Conservation (phyloP, 208 protist species). For the Herpetomonas samuelpessoai region DNA sequence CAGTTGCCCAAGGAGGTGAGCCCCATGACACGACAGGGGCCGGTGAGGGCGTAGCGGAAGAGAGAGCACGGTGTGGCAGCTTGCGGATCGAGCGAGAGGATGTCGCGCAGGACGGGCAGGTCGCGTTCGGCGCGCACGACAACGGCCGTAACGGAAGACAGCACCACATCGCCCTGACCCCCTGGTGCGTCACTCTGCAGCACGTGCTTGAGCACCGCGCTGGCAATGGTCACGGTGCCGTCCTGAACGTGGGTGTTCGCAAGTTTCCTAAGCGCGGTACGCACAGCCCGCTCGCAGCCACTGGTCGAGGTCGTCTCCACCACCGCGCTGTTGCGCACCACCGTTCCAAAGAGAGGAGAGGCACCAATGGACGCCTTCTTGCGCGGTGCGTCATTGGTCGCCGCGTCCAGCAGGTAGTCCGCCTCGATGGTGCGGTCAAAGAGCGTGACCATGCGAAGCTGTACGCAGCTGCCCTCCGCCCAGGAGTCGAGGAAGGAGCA, state of each 20-base stretch:
- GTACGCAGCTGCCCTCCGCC: conserved; percentile 23
- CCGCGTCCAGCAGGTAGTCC: conserved; percentile 3
- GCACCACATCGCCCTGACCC: conserved; percentile 16
- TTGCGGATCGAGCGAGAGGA: conserved; percentile 25
- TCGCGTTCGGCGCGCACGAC: conserved; percentile 17
- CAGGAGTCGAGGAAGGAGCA: conserved; percentile 21
- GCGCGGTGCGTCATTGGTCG: neutral
- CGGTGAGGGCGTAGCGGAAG: conserved; percentile 34
- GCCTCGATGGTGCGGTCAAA: conserved; percentile 21
- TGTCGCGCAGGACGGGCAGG: conserved; percentile 26
- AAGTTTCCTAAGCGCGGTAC: neutral
- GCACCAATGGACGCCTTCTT: conserved; percentile 13
- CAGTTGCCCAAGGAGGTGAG: conserved; percentile 27
- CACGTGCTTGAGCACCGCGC: conserved; percentile 22
- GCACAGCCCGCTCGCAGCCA: conserved; percentile 11
- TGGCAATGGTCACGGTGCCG: conserved; percentile 16
- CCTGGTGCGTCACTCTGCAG: neutral
- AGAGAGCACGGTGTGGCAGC: conserved; percentile 22
- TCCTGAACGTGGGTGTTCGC: conserved; percentile 2
- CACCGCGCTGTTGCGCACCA: conserved; percentile 27
- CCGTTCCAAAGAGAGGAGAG: conserved; percentile 36
- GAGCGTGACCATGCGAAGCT: conserved; percentile 22
- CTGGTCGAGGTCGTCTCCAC: conserved; percentile 3
- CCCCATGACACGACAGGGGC: conserved; percentile 24
- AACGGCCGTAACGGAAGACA: conserved; percentile 27